Percentiles rank a stretch among this genome's conserved stretches.
phyloP scores from a whole-genome alignment of 2,329 filamentous ascomycete genomes.

The Plenodomus tracheiphilus region DNA sequence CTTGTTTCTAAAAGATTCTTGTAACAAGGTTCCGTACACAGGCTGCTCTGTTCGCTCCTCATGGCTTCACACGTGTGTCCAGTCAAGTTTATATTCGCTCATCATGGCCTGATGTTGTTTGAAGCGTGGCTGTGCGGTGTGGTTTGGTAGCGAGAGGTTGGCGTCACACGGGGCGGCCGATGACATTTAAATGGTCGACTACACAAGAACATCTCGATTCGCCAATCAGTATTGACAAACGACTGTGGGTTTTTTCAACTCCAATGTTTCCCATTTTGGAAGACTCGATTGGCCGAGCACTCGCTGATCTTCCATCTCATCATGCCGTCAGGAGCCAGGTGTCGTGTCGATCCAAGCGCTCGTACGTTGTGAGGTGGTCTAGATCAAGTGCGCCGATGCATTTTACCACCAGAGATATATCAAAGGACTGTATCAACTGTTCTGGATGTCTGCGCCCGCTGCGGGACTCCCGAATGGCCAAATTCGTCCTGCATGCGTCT shows the following conservation, averaged over 20 bases:
- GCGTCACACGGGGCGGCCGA: conserved; percentile 40
- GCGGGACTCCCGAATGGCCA: conserved; percentile 1
- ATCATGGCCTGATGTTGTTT: background rate
- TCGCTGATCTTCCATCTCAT: background rate
- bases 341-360: background rate
- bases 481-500: conserved; percentile 8
- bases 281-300: background rate
- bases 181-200: conserved; percentile 23
- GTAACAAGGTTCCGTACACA: background rate
- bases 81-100: background rate
- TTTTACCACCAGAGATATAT: background rate
- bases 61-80: background rate
- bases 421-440: background rate
- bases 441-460: background rate
- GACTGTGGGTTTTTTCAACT: background rate
- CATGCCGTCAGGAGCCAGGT: background rate
- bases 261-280: background rate
- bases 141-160: conserved; percentile 35
- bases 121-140: conserved; percentile 1
- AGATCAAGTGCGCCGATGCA: background rate
- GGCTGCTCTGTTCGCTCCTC: background rate
- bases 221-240: conserved; percentile 12
- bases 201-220: conserved; percentile 11
- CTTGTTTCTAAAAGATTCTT: background rate
- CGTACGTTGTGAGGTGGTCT: background rate